phyloP scores from a whole-genome alignment of 345 rosid species.

The Euclidium syriacum region DNA sequence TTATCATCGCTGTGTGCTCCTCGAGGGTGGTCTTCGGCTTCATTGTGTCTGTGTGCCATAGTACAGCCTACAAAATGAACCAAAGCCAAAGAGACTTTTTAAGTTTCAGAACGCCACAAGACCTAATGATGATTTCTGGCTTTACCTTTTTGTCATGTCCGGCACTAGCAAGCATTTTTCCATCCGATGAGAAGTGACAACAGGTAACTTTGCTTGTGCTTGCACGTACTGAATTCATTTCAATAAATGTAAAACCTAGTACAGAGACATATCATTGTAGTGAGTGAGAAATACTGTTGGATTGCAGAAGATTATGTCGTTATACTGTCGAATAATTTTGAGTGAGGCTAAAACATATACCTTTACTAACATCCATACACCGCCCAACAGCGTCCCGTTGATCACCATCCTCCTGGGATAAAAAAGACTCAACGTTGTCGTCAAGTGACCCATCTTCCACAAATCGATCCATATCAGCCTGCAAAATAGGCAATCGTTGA shows the following conservation, averaged over 20 bases:
- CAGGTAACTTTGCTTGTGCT: slow-evolving; percentile 71
- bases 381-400: slow-evolving; percentile 74
- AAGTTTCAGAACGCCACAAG: slow-evolving; percentile 7
- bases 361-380: slow-evolving; percentile 76
- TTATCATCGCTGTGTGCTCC: slow-evolving; percentile 73
- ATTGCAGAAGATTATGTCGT: slow-evolving; percentile 6
- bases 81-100: slow-evolving; percentile 7
- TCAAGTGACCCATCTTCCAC: slow-evolving; percentile 97
- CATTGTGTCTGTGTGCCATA: slow-evolving; percentile 75
- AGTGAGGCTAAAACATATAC: slow-evolving; percentile 15
- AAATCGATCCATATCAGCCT: slow-evolving; percentile 92
- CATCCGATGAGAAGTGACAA: slow-evolving; percentile 97
- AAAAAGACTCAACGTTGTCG: slow-evolving; percentile 94
- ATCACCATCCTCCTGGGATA: slow-evolving; percentile 84
- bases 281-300: slow-evolving; percentile 6
- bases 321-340: not conserved
- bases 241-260: slow-evolving; percentile 66
- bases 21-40: slow-evolving; percentile 71
- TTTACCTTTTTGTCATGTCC: slow-evolving; percentile 97
- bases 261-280: slow-evolving; percentile 17
- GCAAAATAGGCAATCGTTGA: slow-evolving; percentile 31
- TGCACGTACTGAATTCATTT: slow-evolving; percentile 67
- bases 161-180: slow-evolving; percentile 91
- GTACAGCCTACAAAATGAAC: slow-evolving; percentile 59
- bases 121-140: not conserved